Conservation (phyloP, 164 flowering plant species). For the Paratinospora sagittata region DNA sequence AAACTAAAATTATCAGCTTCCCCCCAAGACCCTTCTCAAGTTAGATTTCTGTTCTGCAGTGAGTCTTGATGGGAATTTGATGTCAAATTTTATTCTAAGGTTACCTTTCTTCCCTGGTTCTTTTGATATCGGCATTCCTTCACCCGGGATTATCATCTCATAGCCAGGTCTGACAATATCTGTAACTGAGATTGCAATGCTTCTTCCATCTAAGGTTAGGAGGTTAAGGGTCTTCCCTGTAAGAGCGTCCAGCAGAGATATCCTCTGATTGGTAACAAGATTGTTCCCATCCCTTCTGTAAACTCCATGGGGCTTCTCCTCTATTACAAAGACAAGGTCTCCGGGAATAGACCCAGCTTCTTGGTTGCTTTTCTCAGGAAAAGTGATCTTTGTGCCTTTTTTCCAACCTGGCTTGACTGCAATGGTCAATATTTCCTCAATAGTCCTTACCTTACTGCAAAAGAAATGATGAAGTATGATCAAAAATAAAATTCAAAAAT, state of each 20-base stretch:
- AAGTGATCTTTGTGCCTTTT: constrained; percentile 92
- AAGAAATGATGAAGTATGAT: neutral
- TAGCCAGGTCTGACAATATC: constrained; percentile 68
- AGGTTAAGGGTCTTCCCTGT: constrained; percentile 73
- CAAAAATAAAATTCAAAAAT: neutral
- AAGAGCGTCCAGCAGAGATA: constrained; percentile 75
- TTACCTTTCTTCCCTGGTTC: constrained; percentile 78
- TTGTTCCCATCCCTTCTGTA: constrained; percentile 86
- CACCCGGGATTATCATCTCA: constrained; percentile 60
- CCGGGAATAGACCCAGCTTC: constrained; percentile 67
- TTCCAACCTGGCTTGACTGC: constrained; percentile 97
- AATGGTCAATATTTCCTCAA: constrained; percentile 78
- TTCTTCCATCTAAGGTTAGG: constrained; percentile 68
- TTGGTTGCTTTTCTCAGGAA: constrained; percentile 81
- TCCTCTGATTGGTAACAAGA: constrained; percentile 49
- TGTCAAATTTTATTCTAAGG: constrained; percentile 64
- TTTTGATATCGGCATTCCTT: constrained; percentile 93
- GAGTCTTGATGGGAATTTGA: constrained; percentile 73
- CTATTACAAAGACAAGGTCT: constrained; percentile 75
- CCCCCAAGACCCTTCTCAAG: constrained; percentile 61
- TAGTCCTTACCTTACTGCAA: constrained; percentile 46
- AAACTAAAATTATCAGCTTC: constrained; percentile 28
- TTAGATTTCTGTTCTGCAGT: constrained; percentile 68
- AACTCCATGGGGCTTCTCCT: constrained; percentile 79
- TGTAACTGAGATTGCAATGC: constrained; percentile 43